Evolutionary conservation across 2,329 filamentous ascomycete species (phyloP), one percentile per base, ranked within the genome.

Genomic region (Fusarium acutatum): DNA sequence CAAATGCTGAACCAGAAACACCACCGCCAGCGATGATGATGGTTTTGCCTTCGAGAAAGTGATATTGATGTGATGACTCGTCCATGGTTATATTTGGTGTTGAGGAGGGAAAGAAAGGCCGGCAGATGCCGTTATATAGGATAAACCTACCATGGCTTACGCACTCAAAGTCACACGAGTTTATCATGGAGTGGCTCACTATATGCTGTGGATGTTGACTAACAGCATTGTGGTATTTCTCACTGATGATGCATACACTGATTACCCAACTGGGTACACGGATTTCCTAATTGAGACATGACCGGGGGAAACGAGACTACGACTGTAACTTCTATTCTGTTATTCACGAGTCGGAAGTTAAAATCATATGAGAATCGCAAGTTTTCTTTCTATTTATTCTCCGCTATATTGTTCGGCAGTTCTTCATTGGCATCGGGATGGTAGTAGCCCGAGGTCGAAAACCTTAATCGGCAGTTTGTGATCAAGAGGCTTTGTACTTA

Each of bases 1-100:
- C 81, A 61, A 87, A 86, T 12, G 83, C 77, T 17, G 83, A 80
- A 9, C 85, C 84, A 15, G 84, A 82, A 28, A 86, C 79, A 34
- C 85, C 85, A 26, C 79, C 84, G 10, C 85, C 85, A 8, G 82
- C 80, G 14, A 87, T 76, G 28, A 86, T 78, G 59, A 86, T 84
- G 40, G 79, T 82, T 73, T 85, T 85, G 20, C 81, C 80, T 10
- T 80, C 75, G 22, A 85, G 80, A 54, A 82, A 79, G 56, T 78
- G 80, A n/a, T 75, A 76, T 30, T 75, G 79, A 30, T 20, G 34
- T 22, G 54, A 34, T 30, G 47, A 35, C 18, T 46, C 24, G 24
- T 68, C 72, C 76, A 77, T 60, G 50, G 22, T 52, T 18, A 28
- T 41, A 18, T 26, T 32, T 47, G 34, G 54, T 47, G 30, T 26